Conservation (phyloP, 176 grass and related monocot species). For the Rhynchospora breviuscula region DNA sequence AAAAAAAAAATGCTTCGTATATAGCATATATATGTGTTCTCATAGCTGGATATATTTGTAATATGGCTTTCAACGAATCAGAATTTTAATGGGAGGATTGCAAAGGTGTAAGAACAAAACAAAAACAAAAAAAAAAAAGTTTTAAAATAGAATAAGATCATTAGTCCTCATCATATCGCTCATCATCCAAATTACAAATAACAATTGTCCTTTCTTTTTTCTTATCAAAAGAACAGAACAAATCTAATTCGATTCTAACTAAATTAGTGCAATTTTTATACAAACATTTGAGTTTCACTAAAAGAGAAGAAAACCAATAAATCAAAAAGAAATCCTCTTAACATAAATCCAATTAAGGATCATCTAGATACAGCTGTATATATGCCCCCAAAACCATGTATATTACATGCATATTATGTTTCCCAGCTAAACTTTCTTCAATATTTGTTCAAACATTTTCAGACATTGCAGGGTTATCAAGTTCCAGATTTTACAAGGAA, state of each 20-base stretch:
- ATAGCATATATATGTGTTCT: no score
- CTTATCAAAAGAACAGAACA: not conserved
- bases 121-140: no score
- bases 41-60: no score
- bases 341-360: not conserved
- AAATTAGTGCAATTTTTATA: conserved; percentile 26
- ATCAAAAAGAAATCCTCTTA: conserved; percentile 31
- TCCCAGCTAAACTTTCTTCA: not conserved
- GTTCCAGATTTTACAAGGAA: not conserved
- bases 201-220: not conserved
- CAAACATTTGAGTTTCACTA: not conserved
- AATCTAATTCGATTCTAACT: conserved; percentile 42
- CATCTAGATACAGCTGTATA: not conserved
- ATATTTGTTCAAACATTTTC: not conserved
- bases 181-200: not conserved
- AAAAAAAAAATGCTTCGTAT: no score
- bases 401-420: not conserved
- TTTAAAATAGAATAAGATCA: no score
- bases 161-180: no score
- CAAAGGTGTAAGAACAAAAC: no score
- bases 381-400: not conserved
- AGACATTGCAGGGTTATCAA: not conserved
- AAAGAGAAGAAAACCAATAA: conserved; percentile 39
- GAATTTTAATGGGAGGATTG: no score
- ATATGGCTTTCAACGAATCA: no score